Percentiles rank a stretch among this genome's conserved stretches.
These are phyloP conservation scores for Beauveria australis DNA, from an alignment of 2,329 filamentous ascomycete genomes.

Conservation along the genomic window DNA sequence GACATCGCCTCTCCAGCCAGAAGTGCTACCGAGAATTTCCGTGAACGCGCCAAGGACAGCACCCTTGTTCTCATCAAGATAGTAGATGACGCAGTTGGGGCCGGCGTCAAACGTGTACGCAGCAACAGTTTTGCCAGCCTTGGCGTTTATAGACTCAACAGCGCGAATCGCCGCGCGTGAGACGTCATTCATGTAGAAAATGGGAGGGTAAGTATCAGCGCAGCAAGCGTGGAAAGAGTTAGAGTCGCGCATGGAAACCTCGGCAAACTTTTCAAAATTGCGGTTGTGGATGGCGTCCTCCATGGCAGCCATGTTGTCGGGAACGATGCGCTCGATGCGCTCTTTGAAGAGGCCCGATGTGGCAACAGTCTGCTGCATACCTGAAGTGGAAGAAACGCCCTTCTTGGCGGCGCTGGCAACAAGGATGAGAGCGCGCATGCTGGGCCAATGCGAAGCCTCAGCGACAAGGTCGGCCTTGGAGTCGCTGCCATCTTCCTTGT, in stretches of 20 bases:
- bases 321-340: conserved; percentile 69
- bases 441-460: conserved; percentile 83
- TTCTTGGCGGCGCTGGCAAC: conserved; percentile 94
- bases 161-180: conserved; percentile 78
- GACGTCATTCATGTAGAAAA: conserved; percentile 97
- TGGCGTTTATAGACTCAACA: conserved; percentile 80
- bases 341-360: conserved; percentile 82
- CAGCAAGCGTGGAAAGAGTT: conserved; percentile 97
- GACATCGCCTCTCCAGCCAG: conserved; percentile 61
- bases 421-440: conserved; percentile 86
- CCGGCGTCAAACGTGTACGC: conserved; percentile 98
- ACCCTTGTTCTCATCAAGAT: conserved; percentile 68
- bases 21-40: conserved; percentile 51
- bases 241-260: conserved; percentile 91
- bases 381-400: conserved; percentile 82
- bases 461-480: conserved; percentile 84
- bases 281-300: conserved; percentile 67
- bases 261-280: conserved; percentile 81
- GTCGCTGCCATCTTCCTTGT: conserved; percentile 69
- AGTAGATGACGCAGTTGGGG: conserved; percentile 95
- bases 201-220: conserved; percentile 90
- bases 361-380: conserved; percentile 94
- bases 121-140: conserved; percentile 69
- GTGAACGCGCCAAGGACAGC: conserved; percentile 73
- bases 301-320: conserved; percentile 75